Conservation (phyloP, 345 rosid species). For the thale cress (Arabidopsis thaliana) region TAIR10.1 NC_003070.9:26096501-26097000, state of each 20-base stretch:
- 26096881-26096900: conserved; percentile 23
- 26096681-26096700: conserved; percentile 98
- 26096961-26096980: conserved; percentile 32
- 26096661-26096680: conserved; percentile 95
- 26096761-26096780: conserved; percentile 28
- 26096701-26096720: conserved; percentile 77
- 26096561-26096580: conserved; percentile 58
- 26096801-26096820: conserved; percentile 26
- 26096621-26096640: conserved; percentile 52
- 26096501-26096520: conserved; percentile 90
- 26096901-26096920: conserved; percentile 32
- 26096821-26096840: not conserved
- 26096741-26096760: conserved; percentile 11
- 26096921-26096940: conserved; percentile 24
- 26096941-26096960: conserved; percentile 28
- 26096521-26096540: conserved; percentile 87
- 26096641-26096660: conserved; percentile 88
- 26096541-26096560: conserved; percentile 72
- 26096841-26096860: conserved; percentile 14
- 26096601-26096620: conserved; percentile 47
- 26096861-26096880: conserved; percentile 4
- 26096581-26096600: conserved; percentile 43
- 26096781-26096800: conserved; percentile 9
- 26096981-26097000: conserved; percentile 19
- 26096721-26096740: conserved; percentile 56